A percentile compares a stretch with the other conserved stretches of the same genome.
These are phyloP conservation scores for Wickerhamomyces silvicola DNA, from an alignment of 805 yeast species.

Conservation along the genomic window DNA sequence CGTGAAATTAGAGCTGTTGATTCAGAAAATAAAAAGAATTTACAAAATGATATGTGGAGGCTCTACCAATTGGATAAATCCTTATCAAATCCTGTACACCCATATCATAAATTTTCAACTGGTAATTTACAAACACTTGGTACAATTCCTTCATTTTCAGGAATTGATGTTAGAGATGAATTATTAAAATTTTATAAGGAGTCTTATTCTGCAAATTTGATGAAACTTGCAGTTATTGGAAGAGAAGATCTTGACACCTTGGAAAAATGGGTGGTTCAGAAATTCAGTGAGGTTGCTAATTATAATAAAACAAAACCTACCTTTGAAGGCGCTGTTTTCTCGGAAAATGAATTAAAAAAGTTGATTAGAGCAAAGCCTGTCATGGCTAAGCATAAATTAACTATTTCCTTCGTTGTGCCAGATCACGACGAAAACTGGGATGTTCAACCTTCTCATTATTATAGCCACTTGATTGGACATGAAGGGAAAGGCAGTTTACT, in stretches of 20 bases:
- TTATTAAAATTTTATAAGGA: constrained; percentile 65
- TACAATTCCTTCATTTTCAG: constrained; percentile 49
- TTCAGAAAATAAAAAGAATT: constrained; percentile 89
- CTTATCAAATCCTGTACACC: constrained; percentile 68
- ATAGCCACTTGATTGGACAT: constrained; percentile 83
- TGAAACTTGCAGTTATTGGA: constrained; percentile 83
- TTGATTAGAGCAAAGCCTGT: constrained; percentile 71
- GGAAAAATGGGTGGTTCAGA: constrained; percentile 60
- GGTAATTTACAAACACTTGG: constrained; percentile 79
- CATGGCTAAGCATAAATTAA: constrained; percentile 66
- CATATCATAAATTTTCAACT: constrained; percentile 82
- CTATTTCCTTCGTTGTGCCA: constrained; percentile 70
- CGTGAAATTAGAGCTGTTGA: constrained; percentile 93
- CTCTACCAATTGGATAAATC: constrained; percentile 77
- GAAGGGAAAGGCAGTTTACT: constrained; percentile 85
- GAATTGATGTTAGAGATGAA: constrained; percentile 74
- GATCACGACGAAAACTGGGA: constrained; percentile 64
- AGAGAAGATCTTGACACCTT: constrained; percentile 70
- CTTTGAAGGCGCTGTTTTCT: constrained; percentile 43
- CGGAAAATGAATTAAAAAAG: constrained; percentile 42
- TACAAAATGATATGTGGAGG: constrained; percentile 89
- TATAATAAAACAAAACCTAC: constrained; percentile 22
- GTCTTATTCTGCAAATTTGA: constrained; percentile 78
- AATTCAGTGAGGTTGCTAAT: constrained; percentile 60
- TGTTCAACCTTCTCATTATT: constrained; percentile 62